Conservation (phyloP, 208 protist genomes). For the Acanthamoeba triangularis region DNA sequence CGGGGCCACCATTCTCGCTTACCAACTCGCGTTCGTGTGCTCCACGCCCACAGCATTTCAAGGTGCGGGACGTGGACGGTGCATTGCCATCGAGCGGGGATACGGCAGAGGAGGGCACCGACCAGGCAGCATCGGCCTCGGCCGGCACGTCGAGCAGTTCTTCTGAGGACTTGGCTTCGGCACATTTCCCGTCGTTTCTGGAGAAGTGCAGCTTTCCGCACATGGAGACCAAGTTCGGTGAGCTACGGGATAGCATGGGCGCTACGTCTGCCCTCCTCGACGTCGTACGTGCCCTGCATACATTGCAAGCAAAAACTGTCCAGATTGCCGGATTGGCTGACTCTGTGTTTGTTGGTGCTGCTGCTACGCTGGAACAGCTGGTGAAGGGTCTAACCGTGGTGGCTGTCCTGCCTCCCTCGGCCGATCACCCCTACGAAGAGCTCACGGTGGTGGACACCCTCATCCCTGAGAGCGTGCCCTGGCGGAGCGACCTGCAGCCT, state of each 20-base stretch:
- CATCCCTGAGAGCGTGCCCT: slow-evolving; percentile 1
- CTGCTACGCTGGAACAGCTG: not conserved
- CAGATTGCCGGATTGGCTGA: not conserved
- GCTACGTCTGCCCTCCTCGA: not conserved
- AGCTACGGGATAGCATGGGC: slow-evolving; percentile 7
- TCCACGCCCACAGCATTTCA: not conserved
- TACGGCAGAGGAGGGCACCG: not conserved
- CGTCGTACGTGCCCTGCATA: not conserved
- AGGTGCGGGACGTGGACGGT: not conserved
- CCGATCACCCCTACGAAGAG: slow-evolving; percentile 12
- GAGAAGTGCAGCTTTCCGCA: slow-evolving; percentile 20
- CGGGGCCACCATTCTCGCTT: not conserved
- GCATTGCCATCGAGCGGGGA: not conserved
- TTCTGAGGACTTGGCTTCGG: not conserved
- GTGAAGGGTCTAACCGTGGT: not conserved
- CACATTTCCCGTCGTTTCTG: slow-evolving; percentile 1
- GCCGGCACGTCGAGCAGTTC: not conserved
- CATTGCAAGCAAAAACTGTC: not conserved
- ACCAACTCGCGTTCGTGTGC: not conserved
- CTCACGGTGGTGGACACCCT: not conserved
- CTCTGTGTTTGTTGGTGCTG: not conserved
- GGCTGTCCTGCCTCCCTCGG: not conserved
- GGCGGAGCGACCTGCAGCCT: not conserved
- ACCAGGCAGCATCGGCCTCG: not conserved
- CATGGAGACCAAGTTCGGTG: slow-evolving; percentile 9